Conservation (phyloP, 768 basidiomycete genomes). For the Boletus eberwhitei region DNA sequence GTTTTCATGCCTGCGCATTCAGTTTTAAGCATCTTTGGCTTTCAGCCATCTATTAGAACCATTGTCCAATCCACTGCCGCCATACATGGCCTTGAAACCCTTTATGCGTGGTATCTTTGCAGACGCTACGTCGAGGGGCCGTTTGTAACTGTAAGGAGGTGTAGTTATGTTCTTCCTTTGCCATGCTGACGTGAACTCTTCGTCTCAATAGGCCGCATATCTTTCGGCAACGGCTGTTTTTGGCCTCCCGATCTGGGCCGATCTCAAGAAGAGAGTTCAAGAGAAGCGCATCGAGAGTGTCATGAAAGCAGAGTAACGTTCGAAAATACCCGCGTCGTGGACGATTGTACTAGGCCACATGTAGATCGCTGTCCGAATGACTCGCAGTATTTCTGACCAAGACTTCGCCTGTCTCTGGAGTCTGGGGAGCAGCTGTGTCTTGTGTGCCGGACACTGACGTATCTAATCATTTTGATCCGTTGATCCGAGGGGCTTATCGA, state of each 20-base stretch:
- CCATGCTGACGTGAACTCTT: not conserved
- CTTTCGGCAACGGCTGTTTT: constrained; percentile 45
- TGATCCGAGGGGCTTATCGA: not conserved
- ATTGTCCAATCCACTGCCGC: constrained; percentile 1
- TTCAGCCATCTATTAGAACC: constrained; percentile 8
- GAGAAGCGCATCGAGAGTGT: constrained; percentile 72
- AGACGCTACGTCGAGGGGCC: constrained; percentile 23
- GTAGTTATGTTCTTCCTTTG: not conserved
- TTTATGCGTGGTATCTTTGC: constrained; percentile 33
- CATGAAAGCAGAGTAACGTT: constrained; percentile 60
- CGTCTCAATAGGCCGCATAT: constrained; percentile 46
- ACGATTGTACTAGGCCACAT: not conserved
- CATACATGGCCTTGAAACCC: constrained; percentile 23
- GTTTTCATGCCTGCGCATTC: constrained; percentile 22
- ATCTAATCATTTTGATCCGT: not conserved
- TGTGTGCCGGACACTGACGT: not conserved
- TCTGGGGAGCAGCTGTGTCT: not conserved
- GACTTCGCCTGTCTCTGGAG: not conserved
- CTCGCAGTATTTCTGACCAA: not conserved
- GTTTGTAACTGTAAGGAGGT: constrained; percentile 16
- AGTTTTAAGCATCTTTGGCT: constrained; percentile 15
- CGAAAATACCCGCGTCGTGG: not conserved
- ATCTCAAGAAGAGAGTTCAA: constrained; percentile 59
- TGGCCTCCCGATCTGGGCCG: constrained; percentile 54
- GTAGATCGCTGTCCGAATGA: not conserved